A percentile compares a stretch with the other conserved stretches of the same genome.
Conservation (phyloP, 257 asterid species). For the Vinca minor region DNA sequence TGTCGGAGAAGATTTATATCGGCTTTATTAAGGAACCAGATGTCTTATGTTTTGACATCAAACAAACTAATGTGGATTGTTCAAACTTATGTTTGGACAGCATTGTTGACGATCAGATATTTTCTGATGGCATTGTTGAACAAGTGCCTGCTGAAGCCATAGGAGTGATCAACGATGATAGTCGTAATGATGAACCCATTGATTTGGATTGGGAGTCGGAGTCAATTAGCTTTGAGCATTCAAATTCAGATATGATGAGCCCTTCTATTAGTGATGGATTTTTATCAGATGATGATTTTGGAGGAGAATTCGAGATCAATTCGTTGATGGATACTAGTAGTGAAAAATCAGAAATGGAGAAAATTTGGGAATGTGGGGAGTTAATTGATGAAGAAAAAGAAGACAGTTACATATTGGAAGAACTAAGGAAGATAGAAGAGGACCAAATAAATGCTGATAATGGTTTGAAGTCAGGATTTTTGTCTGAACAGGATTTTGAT, state of each 20-base stretch:
- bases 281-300: slow-evolving; percentile 54
- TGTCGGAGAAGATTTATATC: slow-evolving; percentile 14
- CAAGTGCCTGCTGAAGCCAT: background rate
- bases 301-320: no score
- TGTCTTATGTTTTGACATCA: slow-evolving; percentile 7
- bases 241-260: slow-evolving; percentile 25
- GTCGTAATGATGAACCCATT: no score
- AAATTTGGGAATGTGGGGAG: slow-evolving; percentile 20
- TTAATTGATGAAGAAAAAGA: slow-evolving; percentile 24
- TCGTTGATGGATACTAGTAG: no score
- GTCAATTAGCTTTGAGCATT: slow-evolving; percentile 25
- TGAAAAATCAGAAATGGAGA: slow-evolving; percentile 16
- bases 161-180: background rate
- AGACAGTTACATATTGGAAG: slow-evolving; percentile 40
- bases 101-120: background rate
- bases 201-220: slow-evolving; percentile 34
- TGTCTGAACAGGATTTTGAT: slow-evolving; percentile 31
- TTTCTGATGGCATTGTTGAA: background rate
- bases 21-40: slow-evolving; percentile 23
- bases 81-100: background rate
- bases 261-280: slow-evolving; percentile 35
- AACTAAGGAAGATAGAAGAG: slow-evolving; percentile 27
- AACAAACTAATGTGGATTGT: background rate
- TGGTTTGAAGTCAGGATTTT: slow-evolving; percentile 20
- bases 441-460: slow-evolving; percentile 6